Base-by-base conservation (phyloP, 2,329 filamentous ascomycete genomes). In the Colletotrichum sp. region DNA sequence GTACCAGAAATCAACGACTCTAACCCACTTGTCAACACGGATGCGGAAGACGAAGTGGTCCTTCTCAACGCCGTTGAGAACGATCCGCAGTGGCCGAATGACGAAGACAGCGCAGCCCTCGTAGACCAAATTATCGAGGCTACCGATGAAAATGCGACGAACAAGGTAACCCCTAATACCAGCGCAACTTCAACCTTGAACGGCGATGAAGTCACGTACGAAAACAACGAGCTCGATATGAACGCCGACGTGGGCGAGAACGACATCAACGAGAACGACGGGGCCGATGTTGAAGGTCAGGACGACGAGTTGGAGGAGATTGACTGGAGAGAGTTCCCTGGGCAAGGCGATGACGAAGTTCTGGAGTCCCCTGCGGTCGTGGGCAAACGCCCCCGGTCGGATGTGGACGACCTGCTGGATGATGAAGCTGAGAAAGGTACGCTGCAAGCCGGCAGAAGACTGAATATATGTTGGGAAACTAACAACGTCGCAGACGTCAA, bases 121-220 rank as follows among this genome's bases (percentile, higher is more conserved):
- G 36, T 66, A 8, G 56, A 70, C 13, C 55, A 75, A 28, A 66
- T 56, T 22, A 39, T 22, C 34, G 34, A 62, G 34, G 66, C 39
- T 32, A 32, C 61, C 36, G 66, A 76, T 39, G 56, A 69, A 13
- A 55, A 27, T 27, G 52, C 55, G 16, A 66, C 65, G 34, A 69
- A 66, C 58, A 76, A 78, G 74, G 76, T 70, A 73, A 76, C 70
- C 34, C 71, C 76, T 60, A 76, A 71, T 27, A 80, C 81, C 30
- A 83, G 81, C 71, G 82, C 82, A 25, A 84, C 83, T 18, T 79
- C 82, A 32, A 84, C 83, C 7, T 76, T 84, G 39, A 78, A 80
- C 65, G 84, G 81, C 60, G 81, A 83, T 43, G 83, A 83, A 36
- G 80, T 77, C 28, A 78, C 76, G 28, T 78, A 78, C 52, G 70